Evolutionary conservation across 441 rosid species (phyloP), one percentile per base, ranked within the genome.

Genomic region (Kokia cookei): DNA sequence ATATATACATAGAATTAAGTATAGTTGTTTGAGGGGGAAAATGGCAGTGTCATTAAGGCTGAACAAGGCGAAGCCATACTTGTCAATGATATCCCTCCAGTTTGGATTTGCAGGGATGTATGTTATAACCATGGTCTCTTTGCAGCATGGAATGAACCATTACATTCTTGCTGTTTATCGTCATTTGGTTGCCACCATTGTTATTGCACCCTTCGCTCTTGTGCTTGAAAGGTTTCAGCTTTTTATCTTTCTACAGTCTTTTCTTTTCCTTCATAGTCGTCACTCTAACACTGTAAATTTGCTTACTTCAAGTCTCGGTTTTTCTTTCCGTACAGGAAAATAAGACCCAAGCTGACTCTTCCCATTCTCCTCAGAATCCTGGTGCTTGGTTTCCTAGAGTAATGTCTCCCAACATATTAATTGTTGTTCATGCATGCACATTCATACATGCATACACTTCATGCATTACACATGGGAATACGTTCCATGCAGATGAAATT

Each of bases 81-180:
- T 91, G 78, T 88, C 92, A n/a, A 93, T 95, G 82, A 76, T 88
- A 60, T 84, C 86, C 47, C 83, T 95, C 73, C 99, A 93, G 55
- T 86, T 95, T 78, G 99, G 99, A 7, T 93, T 82, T 72, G 91
- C 98, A 0, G 99, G 99, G 75, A 86, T 91, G 97, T 94, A 90
- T 73, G 84, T 94, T n/a, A 80, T 94, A 73, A 75, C 90, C 35
- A 86, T 90, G 91, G 86, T 93, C 29, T 87, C 94, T 64, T 78
- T 95, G 50, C 88, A 89, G 29, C 91, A 79, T 55, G 98, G 99
- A 54, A 88, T 95, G 96, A 95, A 74, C 75, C 96, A 91, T 83
- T 95, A 84, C 79, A 45, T 90, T 37, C 84, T 95, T 22, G 86
- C 91, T 1, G 88, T 87, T 15, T 95, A 95, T 71, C 97, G 99